These are phyloP conservation scores for Triticum urartu DNA, from an alignment of 176 grass and related monocot species.

Conservation along the genomic window DNA sequence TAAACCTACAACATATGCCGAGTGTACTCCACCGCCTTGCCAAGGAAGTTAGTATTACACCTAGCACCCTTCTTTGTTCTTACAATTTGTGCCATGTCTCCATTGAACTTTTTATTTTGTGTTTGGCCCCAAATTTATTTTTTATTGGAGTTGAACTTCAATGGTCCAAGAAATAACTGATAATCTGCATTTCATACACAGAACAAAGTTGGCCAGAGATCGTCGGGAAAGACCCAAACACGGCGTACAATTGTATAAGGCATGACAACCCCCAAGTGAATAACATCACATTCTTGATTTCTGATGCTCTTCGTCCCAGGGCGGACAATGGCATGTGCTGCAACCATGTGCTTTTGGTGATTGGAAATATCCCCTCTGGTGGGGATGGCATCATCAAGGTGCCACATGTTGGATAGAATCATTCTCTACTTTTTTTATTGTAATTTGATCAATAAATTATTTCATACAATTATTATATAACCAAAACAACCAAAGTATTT, in stretches of 20 bases:
- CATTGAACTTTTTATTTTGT: background rate
- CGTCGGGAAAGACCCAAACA: conserved; percentile 1
- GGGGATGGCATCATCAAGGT: background rate
- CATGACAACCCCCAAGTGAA: conserved; percentile 8
- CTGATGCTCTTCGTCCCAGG: background rate
- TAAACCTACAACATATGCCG: background rate
- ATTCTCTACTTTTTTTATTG: background rate
- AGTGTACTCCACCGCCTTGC: background rate
- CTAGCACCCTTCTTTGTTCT: background rate
- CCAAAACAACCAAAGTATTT: background rate
- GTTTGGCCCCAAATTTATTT: background rate
- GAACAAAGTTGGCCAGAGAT: conserved; percentile 33
- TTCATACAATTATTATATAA: background rate
- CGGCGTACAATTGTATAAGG: background rate
- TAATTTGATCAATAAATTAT: background rate
- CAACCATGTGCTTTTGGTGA: conserved; percentile 10
- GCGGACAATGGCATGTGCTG: background rate
- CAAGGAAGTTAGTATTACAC: background rate
- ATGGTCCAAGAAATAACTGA: background rate
- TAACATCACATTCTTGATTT: conserved; percentile 5
- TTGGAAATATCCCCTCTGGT: background rate
- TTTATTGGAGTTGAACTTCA: background rate
- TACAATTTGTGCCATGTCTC: background rate
- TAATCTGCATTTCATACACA: background rate
- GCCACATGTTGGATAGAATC: conserved; percentile 13